Conservation (phyloP, 257 asterid genomes). For the Lantana camara region DNA sequence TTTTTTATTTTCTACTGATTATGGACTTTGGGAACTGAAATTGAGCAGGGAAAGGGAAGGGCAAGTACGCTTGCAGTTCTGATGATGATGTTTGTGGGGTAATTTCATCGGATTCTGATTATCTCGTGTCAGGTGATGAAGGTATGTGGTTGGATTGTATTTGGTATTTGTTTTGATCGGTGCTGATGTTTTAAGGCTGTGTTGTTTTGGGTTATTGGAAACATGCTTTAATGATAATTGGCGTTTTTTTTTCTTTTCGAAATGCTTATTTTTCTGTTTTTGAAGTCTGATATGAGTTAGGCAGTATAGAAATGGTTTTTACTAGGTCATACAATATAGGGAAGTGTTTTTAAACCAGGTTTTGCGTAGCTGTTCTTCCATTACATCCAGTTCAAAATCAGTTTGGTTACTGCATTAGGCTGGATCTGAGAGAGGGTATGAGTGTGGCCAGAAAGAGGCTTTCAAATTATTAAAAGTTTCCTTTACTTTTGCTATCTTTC, state of each 20-base stretch:
- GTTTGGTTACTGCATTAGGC: not conserved
- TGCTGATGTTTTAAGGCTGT: not conserved
- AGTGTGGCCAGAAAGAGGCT: too few species aligned
- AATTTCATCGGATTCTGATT: constrained; percentile 38
- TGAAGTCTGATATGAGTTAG: not conserved
- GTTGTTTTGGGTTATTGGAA: constrained; percentile 7
- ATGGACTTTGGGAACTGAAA: constrained; percentile 3
- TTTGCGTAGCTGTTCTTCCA: not conserved
- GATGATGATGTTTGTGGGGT: constrained; percentile 30
- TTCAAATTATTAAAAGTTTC: too few species aligned
- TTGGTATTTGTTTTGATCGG: constrained; percentile 13
- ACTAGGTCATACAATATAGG: too few species aligned
- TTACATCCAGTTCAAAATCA: not conserved
- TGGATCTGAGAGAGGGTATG: too few species aligned
- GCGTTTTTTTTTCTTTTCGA: not conserved
- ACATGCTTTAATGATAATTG: not conserved
- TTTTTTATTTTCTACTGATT: constrained; percentile 10
- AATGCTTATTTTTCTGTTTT: not conserved
- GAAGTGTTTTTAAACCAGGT: too few species aligned
- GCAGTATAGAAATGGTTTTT: not conserved
- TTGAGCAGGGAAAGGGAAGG: constrained; percentile 39
- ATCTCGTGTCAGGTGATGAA: constrained; percentile 21
- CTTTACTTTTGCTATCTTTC: not conserved
- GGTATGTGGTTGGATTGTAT: constrained; percentile 24
- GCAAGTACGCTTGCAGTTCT: constrained; percentile 37